A percentile compares a stretch with the other conserved stretches of the same genome.
Conservation (phyloP, 495 filamentous ascomycete genomes). For the Hyaloscypha hepaticicola region DNA sequence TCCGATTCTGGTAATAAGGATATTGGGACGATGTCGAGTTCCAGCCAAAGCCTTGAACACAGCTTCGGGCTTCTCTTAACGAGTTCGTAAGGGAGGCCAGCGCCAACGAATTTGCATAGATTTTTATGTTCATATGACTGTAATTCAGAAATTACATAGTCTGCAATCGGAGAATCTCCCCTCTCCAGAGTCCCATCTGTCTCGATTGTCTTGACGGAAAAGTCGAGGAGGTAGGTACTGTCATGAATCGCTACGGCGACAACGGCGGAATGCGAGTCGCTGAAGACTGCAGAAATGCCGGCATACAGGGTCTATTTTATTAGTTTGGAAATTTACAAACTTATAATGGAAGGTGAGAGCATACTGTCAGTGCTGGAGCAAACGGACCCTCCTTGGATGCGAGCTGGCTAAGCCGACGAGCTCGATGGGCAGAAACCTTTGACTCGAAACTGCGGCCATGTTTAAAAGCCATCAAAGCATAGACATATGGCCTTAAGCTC, state of each 20-base stretch:
- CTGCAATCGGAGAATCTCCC: slow-evolving; percentile 46
- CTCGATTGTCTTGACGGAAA: slow-evolving; percentile 57
- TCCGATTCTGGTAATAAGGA: slow-evolving; percentile 48
- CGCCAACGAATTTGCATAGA: slow-evolving; percentile 65
- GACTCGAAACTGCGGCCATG: slow-evolving; percentile 41
- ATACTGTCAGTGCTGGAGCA: slow-evolving; percentile 61
- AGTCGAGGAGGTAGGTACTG: slow-evolving; percentile 76
- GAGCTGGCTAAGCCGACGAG: slow-evolving; percentile 44
- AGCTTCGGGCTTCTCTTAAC: slow-evolving; percentile 56
- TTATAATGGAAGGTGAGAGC: slow-evolving; percentile 15
- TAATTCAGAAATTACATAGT: slow-evolving; percentile 54
- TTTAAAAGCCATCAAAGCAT: slow-evolving; percentile 40
- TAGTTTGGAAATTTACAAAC: not conserved
- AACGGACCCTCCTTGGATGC: slow-evolving; percentile 48
- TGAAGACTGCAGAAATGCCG: slow-evolving; percentile 56
- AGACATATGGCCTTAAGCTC: slow-evolving; percentile 25
- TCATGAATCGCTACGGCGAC: slow-evolving; percentile 74
- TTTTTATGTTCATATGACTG: slow-evolving; percentile 59
- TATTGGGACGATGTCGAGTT: slow-evolving; percentile 75
- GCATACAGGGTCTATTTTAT: slow-evolving; percentile 58
- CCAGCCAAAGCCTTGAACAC: slow-evolving; percentile 73
- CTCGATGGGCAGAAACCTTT: slow-evolving; percentile 45
- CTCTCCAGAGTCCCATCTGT: slow-evolving; percentile 35
- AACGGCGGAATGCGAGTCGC: slow-evolving; percentile 48
- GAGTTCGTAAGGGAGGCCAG: slow-evolving; percentile 54